Evolutionary conservation across 164 flowering plant species (phyloP).

Genomic region (Litsea cubeba): DNA sequence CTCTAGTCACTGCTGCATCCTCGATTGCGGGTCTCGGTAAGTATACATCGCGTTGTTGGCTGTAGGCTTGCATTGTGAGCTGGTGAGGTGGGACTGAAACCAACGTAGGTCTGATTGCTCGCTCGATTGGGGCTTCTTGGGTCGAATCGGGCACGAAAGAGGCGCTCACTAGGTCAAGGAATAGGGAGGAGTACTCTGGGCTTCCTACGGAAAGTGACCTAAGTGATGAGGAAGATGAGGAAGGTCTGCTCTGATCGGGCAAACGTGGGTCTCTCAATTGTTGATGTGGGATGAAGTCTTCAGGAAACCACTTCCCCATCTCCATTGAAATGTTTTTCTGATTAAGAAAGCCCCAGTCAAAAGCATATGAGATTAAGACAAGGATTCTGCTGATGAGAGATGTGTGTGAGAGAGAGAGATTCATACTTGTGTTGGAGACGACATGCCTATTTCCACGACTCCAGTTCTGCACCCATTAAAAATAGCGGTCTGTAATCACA

Average conservation of each 20-base stretch:
- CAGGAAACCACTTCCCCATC: slow-evolving; percentile 33
- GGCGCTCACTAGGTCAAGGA: slow-evolving; percentile 29
- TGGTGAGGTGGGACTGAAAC: slow-evolving; percentile 7
- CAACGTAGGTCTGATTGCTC: slow-evolving; percentile 12
- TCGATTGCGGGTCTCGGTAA: slow-evolving; percentile 30
- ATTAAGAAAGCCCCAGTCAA: background rate
- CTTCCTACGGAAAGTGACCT: slow-evolving; percentile 53
- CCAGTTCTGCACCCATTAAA: slow-evolving; percentile 70
- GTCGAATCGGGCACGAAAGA: slow-evolving; percentile 15
- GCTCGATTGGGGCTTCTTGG: slow-evolving; percentile 10
- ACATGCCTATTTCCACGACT: slow-evolving; percentile 73
- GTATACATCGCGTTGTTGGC: slow-evolving; percentile 8
- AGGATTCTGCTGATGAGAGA: background rate
- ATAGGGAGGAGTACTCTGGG: slow-evolving; percentile 41
- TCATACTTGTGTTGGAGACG: slow-evolving; percentile 33
- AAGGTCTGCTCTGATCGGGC: slow-evolving; percentile 28
- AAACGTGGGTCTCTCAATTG: slow-evolving; percentile 14
- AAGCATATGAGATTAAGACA: background rate
- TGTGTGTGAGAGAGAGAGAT: background rate
- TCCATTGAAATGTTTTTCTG: slow-evolving; percentile 46
- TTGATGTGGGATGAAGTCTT: slow-evolving; percentile 22
- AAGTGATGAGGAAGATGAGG: slow-evolving; percentile 65
- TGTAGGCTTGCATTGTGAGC: slow-evolving; percentile 21
- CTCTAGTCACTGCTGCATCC: slow-evolving; percentile 51
- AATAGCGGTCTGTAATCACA: slow-evolving; percentile 36